Evolutionary conservation across 169 alveolate species (phyloP).

Genomic region (Plasmodium fragile): DNA sequence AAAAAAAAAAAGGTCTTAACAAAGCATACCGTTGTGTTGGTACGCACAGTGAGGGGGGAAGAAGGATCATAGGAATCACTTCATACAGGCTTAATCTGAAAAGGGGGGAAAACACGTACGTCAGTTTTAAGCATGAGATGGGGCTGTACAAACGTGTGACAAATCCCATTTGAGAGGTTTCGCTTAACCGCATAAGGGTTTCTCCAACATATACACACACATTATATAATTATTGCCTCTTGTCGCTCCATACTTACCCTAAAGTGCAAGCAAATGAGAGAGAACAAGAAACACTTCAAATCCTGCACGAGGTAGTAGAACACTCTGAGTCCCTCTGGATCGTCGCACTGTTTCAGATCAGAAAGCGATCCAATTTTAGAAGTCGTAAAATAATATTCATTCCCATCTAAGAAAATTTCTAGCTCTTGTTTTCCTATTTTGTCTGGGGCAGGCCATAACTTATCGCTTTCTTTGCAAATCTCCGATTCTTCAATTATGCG

Average conservation of each 20-base stretch:
- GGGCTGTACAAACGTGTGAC: background rate
- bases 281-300: constrained; percentile 94
- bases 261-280: constrained; percentile 94
- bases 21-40: background rate
- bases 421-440: constrained; percentile 97
- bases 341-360: constrained; percentile 93
- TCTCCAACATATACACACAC: constrained; percentile 6
- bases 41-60: background rate
- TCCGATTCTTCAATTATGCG: constrained; percentile 93
- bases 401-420: constrained; percentile 93
- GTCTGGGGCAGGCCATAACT: constrained; percentile 97
- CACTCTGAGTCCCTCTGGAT: constrained; percentile 94
- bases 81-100: constrained; percentile 37
- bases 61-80: background rate
- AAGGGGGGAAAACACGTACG: background rate
- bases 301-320: constrained; percentile 96
- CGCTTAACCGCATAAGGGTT: background rate
- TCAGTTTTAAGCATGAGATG: background rate
- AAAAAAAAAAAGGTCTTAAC: background rate
- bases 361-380: constrained; percentile 94
- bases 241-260: constrained; percentile 81
- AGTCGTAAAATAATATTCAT: constrained; percentile 88
- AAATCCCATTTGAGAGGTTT: background rate
- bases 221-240: constrained; percentile 35
- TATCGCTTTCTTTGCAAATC: constrained; percentile 93